A percentile compares a stretch with the other conserved stretches of the same genome.
Evolutionary conservation across 345 rosid genomes (phyloP).

Genomic region (Crucihimalaya himalaica): DNA sequence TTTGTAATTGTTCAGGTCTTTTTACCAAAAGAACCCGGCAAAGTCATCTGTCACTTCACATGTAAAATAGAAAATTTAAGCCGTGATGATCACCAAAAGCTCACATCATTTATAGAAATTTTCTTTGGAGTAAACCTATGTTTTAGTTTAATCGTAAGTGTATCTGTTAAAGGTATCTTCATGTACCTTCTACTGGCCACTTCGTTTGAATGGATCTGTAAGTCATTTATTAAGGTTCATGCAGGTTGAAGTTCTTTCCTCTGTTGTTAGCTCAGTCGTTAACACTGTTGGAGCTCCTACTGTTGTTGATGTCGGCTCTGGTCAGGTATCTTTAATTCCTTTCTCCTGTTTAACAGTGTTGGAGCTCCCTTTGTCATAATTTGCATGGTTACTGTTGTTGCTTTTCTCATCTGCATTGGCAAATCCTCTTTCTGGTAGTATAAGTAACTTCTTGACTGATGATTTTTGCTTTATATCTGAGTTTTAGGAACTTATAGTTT

Average conservation of each 20-base stretch:
- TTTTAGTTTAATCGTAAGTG: conserved; percentile 12
- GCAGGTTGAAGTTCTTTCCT: conserved; percentile 91
- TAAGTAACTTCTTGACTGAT: background rate
- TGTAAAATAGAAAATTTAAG: background rate
- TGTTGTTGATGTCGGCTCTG: conserved; percentile 89
- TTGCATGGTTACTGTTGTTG: conserved; percentile 1
- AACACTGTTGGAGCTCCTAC: conserved; percentile 56
- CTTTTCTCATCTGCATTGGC: background rate
- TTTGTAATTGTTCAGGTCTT: background rate
- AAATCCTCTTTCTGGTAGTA: conserved; percentile 1
- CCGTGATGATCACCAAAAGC: conserved; percentile 7
- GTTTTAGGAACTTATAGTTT: background rate
- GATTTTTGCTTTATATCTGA: conserved; percentile 1
- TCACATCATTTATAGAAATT: background rate
- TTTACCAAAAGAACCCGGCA: background rate
- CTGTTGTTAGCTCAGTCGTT: conserved; percentile 63
- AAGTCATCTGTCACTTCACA: conserved; percentile 6
- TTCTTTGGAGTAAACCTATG: background rate
- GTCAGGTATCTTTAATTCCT: conserved; percentile 58
- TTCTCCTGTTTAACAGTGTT: conserved; percentile 11
- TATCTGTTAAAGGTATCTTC: background rate
- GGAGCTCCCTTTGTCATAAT: background rate
- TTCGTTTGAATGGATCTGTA: conserved; percentile 4
- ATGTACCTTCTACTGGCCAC: conserved; percentile 15
- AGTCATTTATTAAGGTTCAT: conserved; percentile 20